These are phyloP conservation scores for Cladobotryum mycophilum DNA, from an alignment of 2,329 filamentous ascomycete species.

Conservation along the genomic window DNA sequence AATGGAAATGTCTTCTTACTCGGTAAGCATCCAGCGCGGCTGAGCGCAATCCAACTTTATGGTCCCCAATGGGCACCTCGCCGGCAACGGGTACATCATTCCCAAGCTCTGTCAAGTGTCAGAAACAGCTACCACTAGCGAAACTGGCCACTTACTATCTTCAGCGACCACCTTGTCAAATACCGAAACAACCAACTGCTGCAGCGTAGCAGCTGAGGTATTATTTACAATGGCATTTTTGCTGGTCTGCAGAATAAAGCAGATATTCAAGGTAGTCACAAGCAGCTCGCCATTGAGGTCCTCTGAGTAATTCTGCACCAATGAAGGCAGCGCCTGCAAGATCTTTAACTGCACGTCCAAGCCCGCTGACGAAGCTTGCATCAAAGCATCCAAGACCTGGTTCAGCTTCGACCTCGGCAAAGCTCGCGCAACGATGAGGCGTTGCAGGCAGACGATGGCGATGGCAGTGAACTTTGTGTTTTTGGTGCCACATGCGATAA, in stretches of 20 bases:
- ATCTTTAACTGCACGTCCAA: slow-evolving; percentile 95
- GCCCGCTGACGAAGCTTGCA: slow-evolving; percentile 72
- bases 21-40: slow-evolving; percentile 82
- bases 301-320: slow-evolving; percentile 82
- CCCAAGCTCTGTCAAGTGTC: slow-evolving; percentile 29
- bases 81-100: slow-evolving; percentile 54
- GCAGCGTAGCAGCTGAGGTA: slow-evolving; percentile 91
- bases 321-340: slow-evolving; percentile 79
- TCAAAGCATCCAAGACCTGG: slow-evolving; percentile 82
- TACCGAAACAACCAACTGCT: slow-evolving; percentile 85
- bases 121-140: slow-evolving; percentile 8
- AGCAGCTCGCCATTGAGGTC: slow-evolving; percentile 77
- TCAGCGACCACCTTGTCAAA: slow-evolving; percentile 86
- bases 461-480: slow-evolving; percentile 87
- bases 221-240: slow-evolving; percentile 94
- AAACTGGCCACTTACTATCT: slow-evolving; percentile 54
- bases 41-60: slow-evolving; percentile 59
- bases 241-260: slow-evolving; percentile 81
- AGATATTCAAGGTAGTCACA: slow-evolving; percentile 79
- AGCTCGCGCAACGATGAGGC: slow-evolving; percentile 75
- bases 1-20: slow-evolving; percentile 32
- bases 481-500: slow-evolving; percentile 84
- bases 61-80: slow-evolving; percentile 61
- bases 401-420: slow-evolving; percentile 73
- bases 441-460: slow-evolving; percentile 81